Evolutionary conservation across 352 stramenopile genomes (phyloP).

Genomic region (Globisporangium solare): DNA sequence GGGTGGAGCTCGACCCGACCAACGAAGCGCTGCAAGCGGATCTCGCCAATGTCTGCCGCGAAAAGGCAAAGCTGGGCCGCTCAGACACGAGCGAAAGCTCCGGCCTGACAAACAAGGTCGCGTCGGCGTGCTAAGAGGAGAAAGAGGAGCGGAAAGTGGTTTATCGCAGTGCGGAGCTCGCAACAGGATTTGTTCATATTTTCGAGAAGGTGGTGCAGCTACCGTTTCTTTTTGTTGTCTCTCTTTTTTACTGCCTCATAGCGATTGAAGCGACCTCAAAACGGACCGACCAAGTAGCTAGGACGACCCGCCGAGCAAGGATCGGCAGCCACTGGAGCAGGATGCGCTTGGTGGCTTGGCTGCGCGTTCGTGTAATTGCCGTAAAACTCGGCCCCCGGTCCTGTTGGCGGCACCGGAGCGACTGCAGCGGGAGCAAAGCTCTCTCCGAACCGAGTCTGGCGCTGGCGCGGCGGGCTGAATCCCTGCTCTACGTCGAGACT

Average conservation of each 20-base stretch:
- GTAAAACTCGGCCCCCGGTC: too few species aligned
- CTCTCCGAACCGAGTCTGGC: background rate
- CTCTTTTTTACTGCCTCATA: too few species aligned
- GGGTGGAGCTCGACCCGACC: constrained; percentile 51
- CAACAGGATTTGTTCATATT: background rate
- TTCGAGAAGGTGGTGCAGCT: background rate
- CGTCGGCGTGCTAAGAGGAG: constrained; percentile 1
- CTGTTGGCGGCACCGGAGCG: background rate
- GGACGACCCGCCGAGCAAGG: too few species aligned
- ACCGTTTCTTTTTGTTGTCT: background rate
- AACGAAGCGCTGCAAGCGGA: constrained; percentile 50
- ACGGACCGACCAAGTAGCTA: too few species aligned
- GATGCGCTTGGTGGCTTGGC: too few species aligned
- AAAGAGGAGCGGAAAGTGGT: background rate
- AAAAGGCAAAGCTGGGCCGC: background rate
- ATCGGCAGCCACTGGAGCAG: too few species aligned
- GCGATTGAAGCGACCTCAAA: too few species aligned
- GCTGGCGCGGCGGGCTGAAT: constrained; percentile 3
- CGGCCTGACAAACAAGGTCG: background rate
- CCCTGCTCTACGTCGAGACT: constrained; percentile 11
- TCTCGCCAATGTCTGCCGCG: constrained; percentile 29
- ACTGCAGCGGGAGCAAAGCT: background rate
- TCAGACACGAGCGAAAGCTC: too few species aligned
- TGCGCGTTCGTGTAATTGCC: too few species aligned
- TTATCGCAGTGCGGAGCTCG: background rate